A percentile compares a stretch with the other conserved stretches of the same genome.
Evolutionary conservation across 768 basidiomycete genomes (phyloP).

Genomic region (Xerocomellus intermedius): DNA sequence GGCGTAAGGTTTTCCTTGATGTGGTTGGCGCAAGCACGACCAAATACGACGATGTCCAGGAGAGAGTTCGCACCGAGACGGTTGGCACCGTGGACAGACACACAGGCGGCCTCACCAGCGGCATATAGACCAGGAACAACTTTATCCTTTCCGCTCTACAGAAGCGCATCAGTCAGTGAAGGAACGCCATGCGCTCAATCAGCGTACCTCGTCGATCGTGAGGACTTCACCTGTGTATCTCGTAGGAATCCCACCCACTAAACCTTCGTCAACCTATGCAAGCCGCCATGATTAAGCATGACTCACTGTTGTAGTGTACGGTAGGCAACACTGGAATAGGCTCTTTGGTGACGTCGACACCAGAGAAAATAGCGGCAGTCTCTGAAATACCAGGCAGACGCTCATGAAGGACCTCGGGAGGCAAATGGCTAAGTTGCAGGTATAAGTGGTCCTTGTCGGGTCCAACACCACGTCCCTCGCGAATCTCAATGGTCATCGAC

Average conservation of each 20-base stretch:
- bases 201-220: slow-evolving; percentile 65
- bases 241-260: slow-evolving; percentile 99
- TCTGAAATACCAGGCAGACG: slow-evolving; percentile 99
- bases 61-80: slow-evolving; percentile 99
- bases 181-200: not conserved
- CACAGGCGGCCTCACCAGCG: slow-evolving; percentile 97
- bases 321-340: slow-evolving; percentile 98
- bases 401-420: slow-evolving; percentile 93
- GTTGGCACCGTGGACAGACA: slow-evolving; percentile 99
- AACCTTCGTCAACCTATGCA: slow-evolving; percentile 13
- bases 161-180: not conserved
- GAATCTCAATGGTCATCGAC: slow-evolving; percentile 98
- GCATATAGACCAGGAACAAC: slow-evolving; percentile 97
- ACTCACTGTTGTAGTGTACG: slow-evolving; percentile 97
- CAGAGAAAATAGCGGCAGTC: slow-evolving; percentile 97
- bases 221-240: slow-evolving; percentile 97
- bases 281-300: not conserved
- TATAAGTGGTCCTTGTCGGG: slow-evolving; percentile 97
- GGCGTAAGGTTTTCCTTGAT: slow-evolving; percentile 89
- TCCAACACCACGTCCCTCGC: slow-evolving; percentile 98
- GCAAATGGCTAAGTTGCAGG: slow-evolving; percentile 95
- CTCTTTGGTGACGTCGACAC: slow-evolving; percentile 99
- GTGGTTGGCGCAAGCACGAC: slow-evolving; percentile 98
- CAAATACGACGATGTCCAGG: slow-evolving; percentile 98
- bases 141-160: slow-evolving; percentile 80